phyloP scores from a whole-genome alignment of 2,329 filamentous ascomycete genomes.

The Monilinia vaccinii-corymbosi region DNA sequence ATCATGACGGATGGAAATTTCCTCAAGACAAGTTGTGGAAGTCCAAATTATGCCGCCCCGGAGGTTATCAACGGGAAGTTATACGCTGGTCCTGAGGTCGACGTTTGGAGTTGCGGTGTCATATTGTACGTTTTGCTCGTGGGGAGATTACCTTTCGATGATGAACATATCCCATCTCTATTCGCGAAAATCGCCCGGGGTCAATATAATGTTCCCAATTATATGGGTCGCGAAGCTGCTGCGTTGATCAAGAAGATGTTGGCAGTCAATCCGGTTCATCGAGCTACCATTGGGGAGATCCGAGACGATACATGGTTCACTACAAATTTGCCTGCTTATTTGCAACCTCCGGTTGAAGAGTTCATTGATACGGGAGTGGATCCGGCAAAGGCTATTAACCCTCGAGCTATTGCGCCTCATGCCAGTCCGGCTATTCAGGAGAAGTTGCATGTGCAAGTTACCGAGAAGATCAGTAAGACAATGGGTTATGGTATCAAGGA shows the following conservation, averaged over 20 bases:
- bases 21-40: constrained; percentile 95
- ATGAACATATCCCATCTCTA: constrained; percentile 93
- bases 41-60: constrained; percentile 94
- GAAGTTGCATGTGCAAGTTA: constrained; percentile 84
- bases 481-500: constrained; percentile 96
- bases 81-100: constrained; percentile 94
- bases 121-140: constrained; percentile 79
- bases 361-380: constrained; percentile 92
- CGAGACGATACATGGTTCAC: constrained; percentile 90
- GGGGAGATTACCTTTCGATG: constrained; percentile 85
- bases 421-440: constrained; percentile 73
- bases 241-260: constrained; percentile 86
- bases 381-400: constrained; percentile 81
- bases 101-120: constrained; percentile 95
- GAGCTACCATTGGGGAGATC: constrained; percentile 90
- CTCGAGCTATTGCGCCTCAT: constrained; percentile 69
- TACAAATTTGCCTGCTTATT: constrained; percentile 75
- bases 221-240: constrained; percentile 78
- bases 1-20: constrained; percentile 99
- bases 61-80: constrained; percentile 97
- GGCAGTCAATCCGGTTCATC: constrained; percentile 87
- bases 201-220: constrained; percentile 84
- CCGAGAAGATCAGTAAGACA: constrained; percentile 91
- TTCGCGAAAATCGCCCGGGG: constrained; percentile 97
- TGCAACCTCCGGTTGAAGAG: constrained; percentile 80